These are phyloP conservation scores for Thielaviopsis ethacetica DNA, from an alignment of 2,329 filamentous ascomycete genomes.

Conservation along the genomic window DNA sequence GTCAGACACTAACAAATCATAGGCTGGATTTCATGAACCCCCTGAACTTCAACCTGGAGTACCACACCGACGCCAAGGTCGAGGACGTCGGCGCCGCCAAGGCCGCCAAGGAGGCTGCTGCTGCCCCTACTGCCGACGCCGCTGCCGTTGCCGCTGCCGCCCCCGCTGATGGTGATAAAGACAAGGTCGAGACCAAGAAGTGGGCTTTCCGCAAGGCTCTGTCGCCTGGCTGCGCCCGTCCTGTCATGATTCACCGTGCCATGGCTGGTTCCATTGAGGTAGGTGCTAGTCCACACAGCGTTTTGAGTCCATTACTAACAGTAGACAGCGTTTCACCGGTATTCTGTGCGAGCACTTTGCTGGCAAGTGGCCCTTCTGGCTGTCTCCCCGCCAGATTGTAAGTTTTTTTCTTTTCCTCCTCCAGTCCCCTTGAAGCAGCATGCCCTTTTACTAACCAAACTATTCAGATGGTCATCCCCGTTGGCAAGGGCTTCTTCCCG, in stretches of 20 bases:
- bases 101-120: slow-evolving; percentile 17
- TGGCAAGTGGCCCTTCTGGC: slow-evolving; percentile 82
- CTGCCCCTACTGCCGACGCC: slow-evolving; percentile 16
- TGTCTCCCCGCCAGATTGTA: slow-evolving; percentile 63
- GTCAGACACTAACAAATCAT: background rate
- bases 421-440: background rate
- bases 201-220: slow-evolving; percentile 29
- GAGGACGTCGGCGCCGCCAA: slow-evolving; percentile 17
- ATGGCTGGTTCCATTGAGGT: slow-evolving; percentile 50
- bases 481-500: slow-evolving; percentile 53
- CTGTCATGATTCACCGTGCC: slow-evolving; percentile 76
- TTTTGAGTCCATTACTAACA: background rate
- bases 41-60: slow-evolving; percentile 80
- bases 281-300: background rate
- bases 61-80: slow-evolving; percentile 51
- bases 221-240: slow-evolving; percentile 55
- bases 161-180: slow-evolving; percentile 26
- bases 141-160: slow-evolving; percentile 14
- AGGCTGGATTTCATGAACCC: slow-evolving; percentile 48
- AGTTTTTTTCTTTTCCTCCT: background rate
- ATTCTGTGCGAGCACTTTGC: slow-evolving; percentile 73
- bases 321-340: slow-evolving; percentile 42
- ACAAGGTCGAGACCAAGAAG: slow-evolving; percentile 23
- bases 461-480: slow-evolving; percentile 43
- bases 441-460: slow-evolving; percentile 17